Base-by-base conservation (phyloP, 305 asterid species). In the Euphrasia arctica region DNA sequence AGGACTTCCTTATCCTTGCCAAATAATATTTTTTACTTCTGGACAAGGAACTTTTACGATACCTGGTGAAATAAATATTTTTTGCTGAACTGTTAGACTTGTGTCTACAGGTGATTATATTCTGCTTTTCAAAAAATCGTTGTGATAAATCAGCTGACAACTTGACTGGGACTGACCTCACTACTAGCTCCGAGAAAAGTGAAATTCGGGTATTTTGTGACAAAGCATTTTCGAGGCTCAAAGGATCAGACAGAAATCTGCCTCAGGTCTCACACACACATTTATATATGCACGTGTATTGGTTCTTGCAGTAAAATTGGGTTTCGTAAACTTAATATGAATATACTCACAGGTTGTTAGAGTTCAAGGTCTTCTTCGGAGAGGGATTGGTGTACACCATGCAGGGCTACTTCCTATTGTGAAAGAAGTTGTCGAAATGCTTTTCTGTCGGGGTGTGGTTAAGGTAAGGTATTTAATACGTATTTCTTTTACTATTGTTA, bases 341-440 rank as follows among this genome's bases (percentile, higher is more conserved):
- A 63, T 66, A 0, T 62, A 50, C 66, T 68, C 78, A 51, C 81
- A 93, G 99, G 86, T 93, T 70, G 91, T 90, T 74, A 84, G 97
- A 80, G 91, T 93, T 83, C 96, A 88, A 82, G 76, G 83, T 70
- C 97, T 93, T 79, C 95, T 93, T 41, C 86, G 74, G 74, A 80
- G 95, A 71, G 99, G 99, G 63, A 86, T 93, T 69, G 99, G 96
- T 32, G 95, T 90, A 56, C 99, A 93, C 80, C 99, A 93, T 83
- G 96, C 99, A 32, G 99, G 99, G 64, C 70, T 93, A 65, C 97
- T 93, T 75, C 97, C 99, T 62, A 93, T 93, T 73, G 96, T 93
- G 54, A 93, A 90, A 82, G 99, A 93, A 90, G 97, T 93, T 61
- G 96, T 93, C 62, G 99, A 93, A 83, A 93, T 93, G 99, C 97